Evolutionary conservation across 1,139 yeast genomes (phyloP).

Genomic region (Diutina neorugosa): DNA sequence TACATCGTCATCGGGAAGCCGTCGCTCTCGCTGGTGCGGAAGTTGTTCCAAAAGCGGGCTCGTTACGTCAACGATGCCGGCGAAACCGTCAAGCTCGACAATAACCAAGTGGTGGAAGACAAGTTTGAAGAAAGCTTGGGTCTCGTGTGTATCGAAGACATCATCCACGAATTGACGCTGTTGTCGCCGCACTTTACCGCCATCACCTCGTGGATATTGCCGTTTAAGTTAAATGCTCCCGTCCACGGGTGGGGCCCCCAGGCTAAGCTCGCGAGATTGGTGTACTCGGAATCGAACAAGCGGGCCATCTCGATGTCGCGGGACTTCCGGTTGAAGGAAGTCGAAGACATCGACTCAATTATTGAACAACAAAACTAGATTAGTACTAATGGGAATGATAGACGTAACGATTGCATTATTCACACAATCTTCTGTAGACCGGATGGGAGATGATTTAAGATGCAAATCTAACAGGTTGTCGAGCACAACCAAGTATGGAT

Average conservation of each 20-base stretch:
- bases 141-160: constrained; percentile 67
- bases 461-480: too few species aligned
- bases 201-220: constrained; percentile 50
- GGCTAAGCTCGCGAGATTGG: constrained; percentile 39
- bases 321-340: constrained; percentile 50
- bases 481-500: too few species aligned
- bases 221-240: constrained; percentile 59
- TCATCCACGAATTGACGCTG: constrained; percentile 54
- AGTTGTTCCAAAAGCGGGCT: constrained; percentile 67
- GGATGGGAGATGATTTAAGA: too few species aligned
- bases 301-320: constrained; percentile 46
- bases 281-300: constrained; percentile 31
- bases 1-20: constrained; percentile 67
- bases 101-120: constrained; percentile 65
- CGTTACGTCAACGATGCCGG: constrained; percentile 17
- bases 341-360: constrained; percentile 50
- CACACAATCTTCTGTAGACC: too few species aligned
- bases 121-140: constrained; percentile 53
- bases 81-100: constrained; percentile 41
- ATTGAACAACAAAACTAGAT: constrained; percentile 47
- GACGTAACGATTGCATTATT: not conserved
- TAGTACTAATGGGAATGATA: not conserved
- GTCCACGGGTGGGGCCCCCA: constrained; percentile 62
- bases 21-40: constrained; percentile 56
- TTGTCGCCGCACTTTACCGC: constrained; percentile 52